phyloP scores from a whole-genome alignment of 352 stramenopile genomes.

The Thraustochytrium sp. region DNA sequence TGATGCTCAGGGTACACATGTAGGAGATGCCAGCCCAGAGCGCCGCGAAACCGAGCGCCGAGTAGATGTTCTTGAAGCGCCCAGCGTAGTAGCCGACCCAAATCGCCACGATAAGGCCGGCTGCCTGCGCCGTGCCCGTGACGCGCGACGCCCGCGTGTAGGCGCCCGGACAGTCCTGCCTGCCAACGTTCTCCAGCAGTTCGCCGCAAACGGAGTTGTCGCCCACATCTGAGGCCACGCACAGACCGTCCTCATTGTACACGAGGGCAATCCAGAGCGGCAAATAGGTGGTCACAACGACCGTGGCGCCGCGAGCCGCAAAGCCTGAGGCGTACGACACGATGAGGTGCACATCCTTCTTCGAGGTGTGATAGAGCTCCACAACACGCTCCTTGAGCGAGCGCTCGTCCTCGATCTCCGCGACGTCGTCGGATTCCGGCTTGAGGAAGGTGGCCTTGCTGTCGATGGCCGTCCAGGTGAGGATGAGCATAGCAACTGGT shows the following conservation, averaged over 20 bases:
- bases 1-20: not conserved
- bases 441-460: not conserved
- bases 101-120: conserved; percentile 4
- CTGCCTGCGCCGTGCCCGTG: not conserved
- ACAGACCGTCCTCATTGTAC: conserved; percentile 31
- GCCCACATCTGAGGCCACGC: not conserved
- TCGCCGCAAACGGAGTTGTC: conserved; percentile 28
- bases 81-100: conserved; percentile 23
- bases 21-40: conserved; percentile 1
- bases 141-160: conserved; percentile 11
- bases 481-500: not conserved
- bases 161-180: not conserved
- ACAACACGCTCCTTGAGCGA: not conserved
- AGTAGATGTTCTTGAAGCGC: conserved; percentile 4
- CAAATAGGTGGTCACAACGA: conserved; percentile 16
- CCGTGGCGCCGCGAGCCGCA: not conserved
- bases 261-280: conserved; percentile 4
- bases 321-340: conserved; percentile 25
- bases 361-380: not conserved
- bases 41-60: not conserved
- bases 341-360: not conserved
- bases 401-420: not conserved
- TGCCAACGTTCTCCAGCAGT: not conserved
- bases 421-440: not conserved
- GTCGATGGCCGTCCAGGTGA: not conserved